Evolutionary conservation across 805 yeast species (phyloP), one percentile per base, ranked within the genome.

Genomic region (Hanseniaspora hatyaiensis): DNA sequence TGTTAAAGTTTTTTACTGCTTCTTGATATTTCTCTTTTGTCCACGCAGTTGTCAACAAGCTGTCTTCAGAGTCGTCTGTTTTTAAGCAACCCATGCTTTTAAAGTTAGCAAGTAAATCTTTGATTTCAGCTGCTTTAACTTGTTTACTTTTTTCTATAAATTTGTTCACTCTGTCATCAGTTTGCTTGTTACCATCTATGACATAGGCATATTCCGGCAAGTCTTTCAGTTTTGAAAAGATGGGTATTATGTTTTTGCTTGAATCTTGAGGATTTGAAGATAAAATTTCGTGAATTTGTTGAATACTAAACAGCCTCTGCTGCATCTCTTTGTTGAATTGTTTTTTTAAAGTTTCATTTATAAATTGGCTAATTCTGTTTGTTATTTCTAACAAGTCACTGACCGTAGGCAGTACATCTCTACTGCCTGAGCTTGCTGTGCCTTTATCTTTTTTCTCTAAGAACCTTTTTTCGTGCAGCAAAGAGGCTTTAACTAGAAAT

Each of bases 401-500:
- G 12, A 60, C 57, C 6, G 63, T 57, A 37, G 64, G 64, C 5
- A 26, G n/a, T n/a, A n/a, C n/a, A n/a, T n/a, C n/a, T n/a, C n/a
- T n/a, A n/a, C n/a, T n/a, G n/a, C n/a, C n/a, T n/a, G n/a, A n/a
- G n/a, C n/a, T n/a, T n/a, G n/a, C n/a, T n/a, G n/a, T 26, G 11
- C 6, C 34, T 29, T 29, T 34, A 15, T 16, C 34, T 31, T 34
- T 34, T 26, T 42, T 51, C 50, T 48, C 41, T 37, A 38, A 23
- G 31, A 48, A 40, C 18, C 49, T 62, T 43, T 59, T 61, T 51
- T 66, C 66, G 53, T 67, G 66, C 33, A 68, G 58, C 8, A 75
- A 69, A 19, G 80, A 73, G 26, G 79, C 82, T 56, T 69, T 74
- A 16, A 75, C 67, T 52, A 94, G 65, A 59, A 87, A 92, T 36